Base-by-base conservation (phyloP, 208 protist genomes). In the Crithidia mellificae region DNA sequence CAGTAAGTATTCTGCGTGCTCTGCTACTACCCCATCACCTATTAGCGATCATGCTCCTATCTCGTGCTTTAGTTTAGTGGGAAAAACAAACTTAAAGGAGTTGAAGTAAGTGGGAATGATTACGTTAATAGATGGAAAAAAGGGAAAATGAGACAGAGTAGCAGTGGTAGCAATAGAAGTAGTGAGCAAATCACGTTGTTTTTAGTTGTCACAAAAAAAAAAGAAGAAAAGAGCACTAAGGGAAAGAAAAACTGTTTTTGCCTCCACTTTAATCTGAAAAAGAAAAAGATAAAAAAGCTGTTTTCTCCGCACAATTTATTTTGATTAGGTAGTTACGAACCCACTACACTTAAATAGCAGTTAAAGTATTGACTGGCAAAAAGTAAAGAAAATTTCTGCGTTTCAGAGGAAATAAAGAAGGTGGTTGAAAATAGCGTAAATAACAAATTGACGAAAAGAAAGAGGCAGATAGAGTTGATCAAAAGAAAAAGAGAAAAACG, bases 311-410 rank as follows among this genome's bases (percentile, higher is more conserved):
- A 32, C 19, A 44, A 38, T 25, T 20, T 54, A 30, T 57, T 69
- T 24, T 70, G 64, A 68, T 52, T 50, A 68, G 44, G 47, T 41
- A 51, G 20, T 20, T 22, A 54, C 24, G 36, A 24, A 65, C 32
- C 19, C 29, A 29, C 59, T 30, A 65, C 27, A 43, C 15, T 34
- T 32, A 9, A 20, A 46, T 34, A 65, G 59, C 59, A 65, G 44
- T 27, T 46, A 34, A n/a, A 9, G 46, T 30, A 29, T 15, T 65
- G 27, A 44, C n/a, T 41, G 44, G n/a, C 44, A 30, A 43, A 17
- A 43, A 17, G n/a, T 4, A 46, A 46, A n/a, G n/a, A 19, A 4
- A 17, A 2, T 46, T 17, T 46, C 17, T 46, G 8, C 41, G 17
- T n/a, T 12, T 46, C n/a, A 46, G 41, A n/a, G n/a, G n/a, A n/a